Evolutionary conservation across 352 stramenopile genomes (phyloP), one percentile per base, ranked within the genome.

Genomic region (Globisporangium splendens): DNA sequence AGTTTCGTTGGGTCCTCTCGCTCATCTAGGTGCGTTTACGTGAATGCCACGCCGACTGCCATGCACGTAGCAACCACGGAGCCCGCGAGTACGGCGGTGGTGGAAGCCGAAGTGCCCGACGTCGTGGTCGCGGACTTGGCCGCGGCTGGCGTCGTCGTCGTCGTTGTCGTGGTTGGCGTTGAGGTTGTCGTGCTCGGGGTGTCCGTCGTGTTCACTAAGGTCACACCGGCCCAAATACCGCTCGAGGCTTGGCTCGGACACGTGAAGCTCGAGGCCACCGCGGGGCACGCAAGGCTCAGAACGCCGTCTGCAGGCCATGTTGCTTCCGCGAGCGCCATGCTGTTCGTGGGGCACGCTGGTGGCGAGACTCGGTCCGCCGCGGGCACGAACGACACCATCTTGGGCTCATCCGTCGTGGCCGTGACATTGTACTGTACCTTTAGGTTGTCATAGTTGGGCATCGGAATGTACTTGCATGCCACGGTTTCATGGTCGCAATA

Each of bases 381-480:
- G 2, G 28, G 28, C 47, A 28, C 18, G 50, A 77, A 72, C 17
- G 33, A 48, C 46, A 18, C 28, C 50, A 66, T 77, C 1, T 41
- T 33, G 8, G 59, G 66, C 50, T 86, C 75, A 38, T 74, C 61
- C 17, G 68, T 75, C 10, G 72, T 67, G 47, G 80, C 58, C 0
- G 66, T 82, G 33, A 54, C 56, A 22, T 77, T 77, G 56, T 83
- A 91, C 48, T 82, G 61, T 17, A 60, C 50, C 1, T 68, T 63
- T 1, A 96, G 52, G 33, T 56, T 65, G 10, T 87, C 59, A 55
- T 66, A 94, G 54, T 89, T 89, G n/a, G 83, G 83, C 70, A 89
- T 90, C 3, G 61, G 70, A 31, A 84, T 86, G 65, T 88, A 95
- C 13, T 62, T 62, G 59, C 87, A 96, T 12, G 62, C 46, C 13